Conservation (phyloP, 1,284 basidiomycete genomes). For the Trametes versicolor region DNA sequence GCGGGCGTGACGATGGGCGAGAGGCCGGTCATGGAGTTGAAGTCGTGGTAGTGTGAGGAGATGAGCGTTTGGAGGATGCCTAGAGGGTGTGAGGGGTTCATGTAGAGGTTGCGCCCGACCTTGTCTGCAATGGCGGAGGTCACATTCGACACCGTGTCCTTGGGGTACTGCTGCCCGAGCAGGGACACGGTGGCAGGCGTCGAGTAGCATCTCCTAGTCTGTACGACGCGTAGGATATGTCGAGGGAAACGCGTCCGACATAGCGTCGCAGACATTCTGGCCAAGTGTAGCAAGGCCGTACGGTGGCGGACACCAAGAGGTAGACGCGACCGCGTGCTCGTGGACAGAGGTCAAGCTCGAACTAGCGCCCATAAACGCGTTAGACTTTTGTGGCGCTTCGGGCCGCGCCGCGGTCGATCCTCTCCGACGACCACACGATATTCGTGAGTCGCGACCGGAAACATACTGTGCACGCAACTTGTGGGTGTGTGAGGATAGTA, state of each 20-base stretch:
- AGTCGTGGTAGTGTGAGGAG: slow-evolving; percentile 83
- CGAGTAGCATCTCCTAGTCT: slow-evolving; percentile 32
- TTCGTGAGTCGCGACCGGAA: too few species aligned
- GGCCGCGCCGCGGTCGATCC: not conserved
- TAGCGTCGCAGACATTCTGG: slow-evolving; percentile 23
- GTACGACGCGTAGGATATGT: slow-evolving; percentile 19
- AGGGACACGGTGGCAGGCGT: slow-evolving; percentile 42
- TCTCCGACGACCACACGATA: too few species aligned
- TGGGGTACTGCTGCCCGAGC: slow-evolving; percentile 68
- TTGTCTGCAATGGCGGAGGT: slow-evolving; percentile 88
- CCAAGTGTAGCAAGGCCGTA: not conserved
- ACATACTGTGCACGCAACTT: not conserved
- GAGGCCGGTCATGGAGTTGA: slow-evolving; percentile 73
- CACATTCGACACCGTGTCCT: slow-evolving; percentile 87
- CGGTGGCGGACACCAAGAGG: not conserved
- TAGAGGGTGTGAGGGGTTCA: slow-evolving; percentile 85
- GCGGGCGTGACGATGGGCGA: slow-evolving; percentile 91
- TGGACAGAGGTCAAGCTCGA: not conserved
- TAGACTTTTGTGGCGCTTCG: not conserved
- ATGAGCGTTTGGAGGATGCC: slow-evolving; percentile 87
- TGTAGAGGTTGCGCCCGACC: slow-evolving; percentile 76
- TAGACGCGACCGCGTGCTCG: not conserved
- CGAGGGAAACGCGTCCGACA: slow-evolving; percentile 24
- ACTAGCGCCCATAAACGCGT: slow-evolving; percentile 3
- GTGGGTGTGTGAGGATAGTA: not conserved